Evolutionary conservation across 192 early-diverging fungal genomes (phyloP).

Genomic region (Linnemannia exigua): DNA sequence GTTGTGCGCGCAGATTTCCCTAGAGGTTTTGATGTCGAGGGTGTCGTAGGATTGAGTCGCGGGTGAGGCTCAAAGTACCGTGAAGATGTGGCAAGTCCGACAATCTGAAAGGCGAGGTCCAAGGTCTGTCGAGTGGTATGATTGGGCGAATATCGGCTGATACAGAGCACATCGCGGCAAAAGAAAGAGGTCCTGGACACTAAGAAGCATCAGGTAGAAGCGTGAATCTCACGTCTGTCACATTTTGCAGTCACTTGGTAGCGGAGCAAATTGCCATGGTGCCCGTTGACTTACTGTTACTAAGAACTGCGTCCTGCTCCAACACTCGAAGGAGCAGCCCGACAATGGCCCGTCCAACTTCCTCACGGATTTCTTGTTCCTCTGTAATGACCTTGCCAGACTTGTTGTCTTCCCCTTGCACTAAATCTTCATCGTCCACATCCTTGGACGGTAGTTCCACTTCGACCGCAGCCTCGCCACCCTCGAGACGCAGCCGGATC

Average conservation of each 20-base stretch:
- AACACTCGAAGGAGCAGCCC: slow-evolving; percentile 30
- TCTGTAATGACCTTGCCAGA: slow-evolving; percentile 4
- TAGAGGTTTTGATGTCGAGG: background rate
- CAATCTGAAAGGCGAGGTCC: slow-evolving; percentile 33
- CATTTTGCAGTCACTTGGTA: background rate
- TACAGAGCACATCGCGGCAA: slow-evolving; percentile 20
- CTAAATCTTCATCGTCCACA: background rate
- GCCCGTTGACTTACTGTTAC: slow-evolving; percentile 11
- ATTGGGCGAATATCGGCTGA: slow-evolving; percentile 9
- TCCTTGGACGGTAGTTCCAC: background rate
- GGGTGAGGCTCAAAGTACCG: slow-evolving; percentile 15
- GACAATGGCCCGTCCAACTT: slow-evolving; percentile 40
- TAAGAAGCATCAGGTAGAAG: background rate
- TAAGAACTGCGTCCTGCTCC: slow-evolving; percentile 40
- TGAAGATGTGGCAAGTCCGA: slow-evolving; percentile 25
- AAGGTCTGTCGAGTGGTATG: slow-evolving; percentile 15
- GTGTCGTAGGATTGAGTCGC: background rate
- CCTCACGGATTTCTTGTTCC: slow-evolving; percentile 40
- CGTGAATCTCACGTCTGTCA: background rate
- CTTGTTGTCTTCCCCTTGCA: background rate
- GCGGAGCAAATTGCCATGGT: background rate
- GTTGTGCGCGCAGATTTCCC: background rate
- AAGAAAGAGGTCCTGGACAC: slow-evolving; percentile 33
- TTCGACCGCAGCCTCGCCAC: background rate
- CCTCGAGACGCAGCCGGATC: slow-evolving; percentile 26